Base-by-base conservation (phyloP, 805 yeast genomes). In the Kuraishia ogatae region DNA sequence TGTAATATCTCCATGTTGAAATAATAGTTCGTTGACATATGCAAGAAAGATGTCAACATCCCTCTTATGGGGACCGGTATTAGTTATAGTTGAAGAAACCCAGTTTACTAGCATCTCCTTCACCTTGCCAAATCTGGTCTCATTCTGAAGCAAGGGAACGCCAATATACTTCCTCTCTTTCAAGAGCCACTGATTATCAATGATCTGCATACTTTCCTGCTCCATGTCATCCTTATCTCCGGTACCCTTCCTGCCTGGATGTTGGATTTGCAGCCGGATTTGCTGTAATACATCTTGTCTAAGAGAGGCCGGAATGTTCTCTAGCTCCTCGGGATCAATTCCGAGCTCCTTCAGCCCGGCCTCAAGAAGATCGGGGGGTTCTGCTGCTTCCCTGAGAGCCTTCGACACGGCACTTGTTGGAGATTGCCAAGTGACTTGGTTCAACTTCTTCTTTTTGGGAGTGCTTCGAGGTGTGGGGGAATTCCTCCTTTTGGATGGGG, bases 371-470 rank as follows among this genome's bases (percentile, higher is more conserved):
- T 13, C 4, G 13, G 17, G 4, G 17, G 17, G 17, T 17, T 15
- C n/a, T 7, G 43, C 43, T 15, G 43, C 43, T 35, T 35, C 43
- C 6, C 4, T 35, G 17, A 35, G 43, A 35, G 43, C 43, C 43
- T 4, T 24, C 1, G 23, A 17, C 15, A 24, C 20, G 21, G 19
- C 21, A 17, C 19, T 21, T 54, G 50, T 8, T 48, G 52, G 46
- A 58, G 61, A 11, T 52, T 52, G 10, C 63, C 63, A 2, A 26
- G 29, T 10, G 61, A 51, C 10, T 49, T 47, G 2, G 64, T 47
- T 19, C 61, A 51, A 7, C 50, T 50, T 2, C 43, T n/a, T 35
- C 55, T 56, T 2, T 60, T 54, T 28, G 53, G 6, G 10, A 58
- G 53, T 3, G 53, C 29, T 24, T 50, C 53, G 13, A 20, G 51